Evolutionary conservation across 306 rosid species (phyloP).

Genomic region (Glycine latifolia): DNA sequence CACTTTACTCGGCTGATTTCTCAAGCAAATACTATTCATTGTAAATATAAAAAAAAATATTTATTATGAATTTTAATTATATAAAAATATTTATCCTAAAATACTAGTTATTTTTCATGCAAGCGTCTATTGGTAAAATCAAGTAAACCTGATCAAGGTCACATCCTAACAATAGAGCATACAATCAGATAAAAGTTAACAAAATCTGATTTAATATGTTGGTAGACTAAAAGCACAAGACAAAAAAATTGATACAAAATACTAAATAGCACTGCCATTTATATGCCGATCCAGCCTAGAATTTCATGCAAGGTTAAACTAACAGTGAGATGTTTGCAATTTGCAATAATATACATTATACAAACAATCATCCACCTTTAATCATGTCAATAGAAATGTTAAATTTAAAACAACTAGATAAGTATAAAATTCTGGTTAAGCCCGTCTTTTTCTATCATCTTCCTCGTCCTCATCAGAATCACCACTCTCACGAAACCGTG

Average conservation of each 20-base stretch:
- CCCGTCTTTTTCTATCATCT: conserved; percentile 71
- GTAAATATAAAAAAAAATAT: too few relatives aligned
- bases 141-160: neutral
- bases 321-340: conserved; percentile 6
- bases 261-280: neutral
- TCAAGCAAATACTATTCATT: too few relatives aligned
- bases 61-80: too few relatives aligned
- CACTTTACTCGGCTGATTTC: too few relatives aligned
- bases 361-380: conserved; percentile 42
- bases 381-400: neutral
- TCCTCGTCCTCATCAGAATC: conserved; percentile 97
- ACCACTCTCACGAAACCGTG: conserved; percentile 97
- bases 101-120: neutral
- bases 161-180: neutral
- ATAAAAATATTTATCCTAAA: neutral
- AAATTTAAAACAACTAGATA: conserved; percentile 22
- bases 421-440: conserved; percentile 44
- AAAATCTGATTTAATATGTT: neutral
- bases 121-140: neutral
- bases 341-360: conserved; percentile 35
- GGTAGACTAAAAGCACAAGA: neutral
- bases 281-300: conserved; percentile 34
- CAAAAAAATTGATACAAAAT: neutral
- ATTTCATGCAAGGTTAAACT: conserved; percentile 27
- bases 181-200: neutral